These are phyloP conservation scores for Royoungia palumana DNA, from an alignment of 768 basidiomycete genomes.

Conservation along the genomic window DNA sequence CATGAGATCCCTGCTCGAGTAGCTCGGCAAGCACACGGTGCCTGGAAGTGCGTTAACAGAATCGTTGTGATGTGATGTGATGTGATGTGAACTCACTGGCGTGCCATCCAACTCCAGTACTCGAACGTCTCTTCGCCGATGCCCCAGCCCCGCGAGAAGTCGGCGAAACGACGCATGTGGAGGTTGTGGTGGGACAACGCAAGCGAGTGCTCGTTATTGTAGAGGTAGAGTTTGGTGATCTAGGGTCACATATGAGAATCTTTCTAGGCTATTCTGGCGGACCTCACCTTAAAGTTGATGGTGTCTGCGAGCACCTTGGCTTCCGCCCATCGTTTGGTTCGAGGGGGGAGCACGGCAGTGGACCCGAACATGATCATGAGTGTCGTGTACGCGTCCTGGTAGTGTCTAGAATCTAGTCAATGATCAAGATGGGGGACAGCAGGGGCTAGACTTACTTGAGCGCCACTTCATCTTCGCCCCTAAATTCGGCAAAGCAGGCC, in stretches of 20 bases:
- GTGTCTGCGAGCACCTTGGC: conserved; percentile 96
- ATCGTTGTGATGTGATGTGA: neutral
- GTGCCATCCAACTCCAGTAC: conserved; percentile 94
- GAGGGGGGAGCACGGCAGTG: conserved; percentile 78
- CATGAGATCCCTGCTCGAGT: conserved; percentile 73
- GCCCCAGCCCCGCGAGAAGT: conserved; percentile 88
- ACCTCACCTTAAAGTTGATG: conserved; percentile 78
- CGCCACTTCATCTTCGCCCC: conserved; percentile 89
- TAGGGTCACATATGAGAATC: conserved; percentile 28
- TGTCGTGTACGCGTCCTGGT: conserved; percentile 87
- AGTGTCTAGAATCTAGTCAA: conserved; percentile 59
- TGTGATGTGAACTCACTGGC: conserved; percentile 59
- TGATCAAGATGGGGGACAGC: neutral
- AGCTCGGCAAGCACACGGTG: conserved; percentile 90
- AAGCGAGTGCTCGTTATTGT: conserved; percentile 80
- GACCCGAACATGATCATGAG: conserved; percentile 88
- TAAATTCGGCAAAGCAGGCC: conserved; percentile 93
- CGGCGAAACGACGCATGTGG: conserved; percentile 82
- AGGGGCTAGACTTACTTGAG: conserved; percentile 61
- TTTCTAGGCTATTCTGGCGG: neutral
- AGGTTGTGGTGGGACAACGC: conserved; percentile 80
- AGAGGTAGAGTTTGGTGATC: conserved; percentile 89
- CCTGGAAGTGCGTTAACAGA: conserved; percentile 36
- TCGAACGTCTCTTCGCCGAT: conserved; percentile 97
- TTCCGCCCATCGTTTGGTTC: conserved; percentile 98